Evolutionary conservation across 257 asterid genomes (phyloP).

Genomic region (Ligustrum vulgare): DNA sequence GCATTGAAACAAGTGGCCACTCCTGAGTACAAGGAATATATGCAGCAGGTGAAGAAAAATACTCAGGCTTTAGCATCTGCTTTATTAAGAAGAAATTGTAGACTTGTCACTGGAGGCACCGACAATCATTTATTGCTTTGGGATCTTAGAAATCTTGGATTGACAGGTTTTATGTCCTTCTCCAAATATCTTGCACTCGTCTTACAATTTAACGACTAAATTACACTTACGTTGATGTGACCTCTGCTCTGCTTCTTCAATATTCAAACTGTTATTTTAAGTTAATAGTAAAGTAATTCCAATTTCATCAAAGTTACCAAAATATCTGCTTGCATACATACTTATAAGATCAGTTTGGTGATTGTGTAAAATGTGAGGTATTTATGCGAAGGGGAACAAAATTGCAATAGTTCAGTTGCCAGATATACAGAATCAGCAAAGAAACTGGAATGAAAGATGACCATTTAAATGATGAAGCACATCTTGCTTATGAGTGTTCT

Average conservation of each 20-base stretch:
- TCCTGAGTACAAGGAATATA: slow-evolving; percentile 75
- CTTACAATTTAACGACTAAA: background rate
- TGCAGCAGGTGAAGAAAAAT: slow-evolving; percentile 90
- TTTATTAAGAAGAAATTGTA: slow-evolving; percentile 60
- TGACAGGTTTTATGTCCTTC: slow-evolving; percentile 54
- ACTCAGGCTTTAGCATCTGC: slow-evolving; percentile 75
- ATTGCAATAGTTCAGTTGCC: background rate
- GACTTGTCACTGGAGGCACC: slow-evolving; percentile 83
- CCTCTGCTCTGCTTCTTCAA: background rate
- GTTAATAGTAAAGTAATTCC: background rate
- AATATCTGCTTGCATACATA: background rate
- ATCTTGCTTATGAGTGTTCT: background rate
- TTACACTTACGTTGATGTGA: background rate
- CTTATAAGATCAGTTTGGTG: background rate
- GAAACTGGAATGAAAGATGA: background rate
- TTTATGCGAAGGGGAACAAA: background rate
- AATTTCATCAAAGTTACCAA: background rate
- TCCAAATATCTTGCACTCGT: background rate
- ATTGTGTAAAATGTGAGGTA: background rate
- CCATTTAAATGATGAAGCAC: background rate
- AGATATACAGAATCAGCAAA: background rate
- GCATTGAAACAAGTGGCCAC: slow-evolving; percentile 94
- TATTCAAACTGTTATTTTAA: background rate
- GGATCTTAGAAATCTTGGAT: slow-evolving; percentile 83
- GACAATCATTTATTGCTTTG: slow-evolving; percentile 89